Evolutionary conservation across 257 asterid species (phyloP).

Genomic region (Mitragyna speciosa): DNA sequence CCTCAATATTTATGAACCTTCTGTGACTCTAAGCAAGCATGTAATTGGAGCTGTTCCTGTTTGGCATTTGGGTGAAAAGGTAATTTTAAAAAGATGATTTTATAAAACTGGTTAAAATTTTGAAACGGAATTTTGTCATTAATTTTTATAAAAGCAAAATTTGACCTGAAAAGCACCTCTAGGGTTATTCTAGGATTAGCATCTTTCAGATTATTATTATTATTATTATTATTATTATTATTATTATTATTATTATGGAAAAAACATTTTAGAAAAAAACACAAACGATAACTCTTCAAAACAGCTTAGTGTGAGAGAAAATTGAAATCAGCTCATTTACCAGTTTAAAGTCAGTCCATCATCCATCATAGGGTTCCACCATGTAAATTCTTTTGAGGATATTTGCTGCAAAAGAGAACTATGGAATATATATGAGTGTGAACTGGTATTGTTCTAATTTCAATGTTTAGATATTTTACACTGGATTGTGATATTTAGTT

Average conservation of each 20-base stretch:
- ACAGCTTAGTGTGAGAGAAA: background rate
- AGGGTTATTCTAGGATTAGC: background rate
- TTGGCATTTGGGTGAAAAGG: background rate
- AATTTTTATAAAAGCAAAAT: no score
- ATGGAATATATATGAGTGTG: background rate
- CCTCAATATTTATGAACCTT: background rate
- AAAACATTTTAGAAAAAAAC: no score
- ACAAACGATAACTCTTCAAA: background rate
- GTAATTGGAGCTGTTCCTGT: background rate
- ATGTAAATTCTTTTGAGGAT: background rate
- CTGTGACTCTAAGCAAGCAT: background rate
- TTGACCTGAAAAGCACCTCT: background rate
- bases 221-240: no score
- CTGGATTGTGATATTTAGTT: background rate
- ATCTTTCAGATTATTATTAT: no score
- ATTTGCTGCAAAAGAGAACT: background rate
- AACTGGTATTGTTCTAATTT: background rate
- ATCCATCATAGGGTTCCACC: background rate
- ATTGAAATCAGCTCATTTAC: background rate
- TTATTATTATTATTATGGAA: no score
- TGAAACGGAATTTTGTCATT: background rate
- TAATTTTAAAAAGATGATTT: no score
- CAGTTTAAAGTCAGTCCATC: background rate
- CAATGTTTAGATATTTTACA: background rate
- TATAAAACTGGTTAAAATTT: background rate